Base-by-base conservation (phyloP, 176 grass and related monocot genomes). In the Luzula sylvatica region DNA sequence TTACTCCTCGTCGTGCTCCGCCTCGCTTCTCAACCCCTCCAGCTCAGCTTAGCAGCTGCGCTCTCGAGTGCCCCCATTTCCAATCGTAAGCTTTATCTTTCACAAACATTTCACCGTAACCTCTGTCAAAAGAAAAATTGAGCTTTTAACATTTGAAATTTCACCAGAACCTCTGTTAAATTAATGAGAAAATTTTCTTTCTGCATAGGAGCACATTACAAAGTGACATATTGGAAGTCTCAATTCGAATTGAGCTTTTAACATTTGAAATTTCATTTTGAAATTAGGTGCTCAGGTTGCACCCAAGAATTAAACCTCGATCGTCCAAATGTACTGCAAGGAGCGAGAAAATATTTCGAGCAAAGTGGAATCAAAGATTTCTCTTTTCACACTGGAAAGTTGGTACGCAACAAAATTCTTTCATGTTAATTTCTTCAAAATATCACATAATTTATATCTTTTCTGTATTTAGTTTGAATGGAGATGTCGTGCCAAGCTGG, bases 401-500 rank as follows among this genome's bases (percentile, higher is more conserved):
- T 96, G 81, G 90, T 89, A 39, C 7, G 68, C 62, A 15, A 32
- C 15, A 28, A 14, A 35, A 64, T 30, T 20, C 24, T 23, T 1
- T 12, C n/a, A n/a, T 14, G 38, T 39, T 19, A 8, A 22, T 26
- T 38, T 38, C 56, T 19, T 48, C 3, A 19, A 68, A 21, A 46
- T 49, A 20, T 51, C 8, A 56, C 30, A 7, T 26, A 59, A 46
- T 26, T 28, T 15, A 23, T 43, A 18, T n/a, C 25, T 38, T 60
- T 22, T 28, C 3, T 68, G 26, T 58, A 72, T 77, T 21, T 44
- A 96, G 90, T 79, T 50, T n/a, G 77, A 89, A 71, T 96, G 90
- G 90, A 64, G 90, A 68, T 96, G 90, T 42, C 84, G 84, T 7
- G 90, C 90, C 61, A 96, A 96, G 68, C 53, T 96, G 50, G 90